phyloP scores from a whole-genome alignment of 306 rosid species.

The Hylodesmum podocarpum region DNA sequence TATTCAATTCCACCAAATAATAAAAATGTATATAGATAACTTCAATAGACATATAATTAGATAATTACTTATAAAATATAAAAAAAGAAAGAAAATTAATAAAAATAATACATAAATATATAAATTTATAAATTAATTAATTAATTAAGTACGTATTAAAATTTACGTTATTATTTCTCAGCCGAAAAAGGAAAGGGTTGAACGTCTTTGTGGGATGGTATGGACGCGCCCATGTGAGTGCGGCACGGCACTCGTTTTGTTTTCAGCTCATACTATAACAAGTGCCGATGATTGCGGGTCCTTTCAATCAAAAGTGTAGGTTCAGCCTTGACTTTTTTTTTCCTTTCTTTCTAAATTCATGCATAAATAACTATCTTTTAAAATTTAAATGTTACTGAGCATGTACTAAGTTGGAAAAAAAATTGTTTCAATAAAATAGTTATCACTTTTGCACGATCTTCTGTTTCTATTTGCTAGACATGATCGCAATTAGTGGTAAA shows the following conservation, averaged over 20 bases:
- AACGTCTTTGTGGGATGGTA: neutral
- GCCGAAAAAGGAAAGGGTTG: neutral
- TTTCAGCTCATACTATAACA: neutral
- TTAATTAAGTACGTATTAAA: too few species aligned
- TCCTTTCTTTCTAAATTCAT: neutral
- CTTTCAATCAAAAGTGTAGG: constrained; percentile 40
- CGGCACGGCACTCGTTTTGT: neutral
- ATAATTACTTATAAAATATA: too few species aligned
- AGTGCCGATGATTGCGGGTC: constrained; percentile 61
- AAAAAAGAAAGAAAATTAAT: too few species aligned
- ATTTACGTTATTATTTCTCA: too few species aligned
- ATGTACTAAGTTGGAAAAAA: too few species aligned
- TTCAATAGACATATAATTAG: too few species aligned
- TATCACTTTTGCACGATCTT: neutral
- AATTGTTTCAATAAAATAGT: neutral
- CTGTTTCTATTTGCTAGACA: neutral
- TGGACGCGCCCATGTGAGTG: neutral
- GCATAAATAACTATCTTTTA: too few species aligned
- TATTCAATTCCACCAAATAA: too few species aligned
- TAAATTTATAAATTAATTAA: too few species aligned
- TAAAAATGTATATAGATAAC: too few species aligned
- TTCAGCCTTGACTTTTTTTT: neutral
- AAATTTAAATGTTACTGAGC: too few species aligned
- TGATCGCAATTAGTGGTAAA: neutral
- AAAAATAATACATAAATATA: too few species aligned